Percentiles rank a stretch among this genome's conserved stretches.
These are phyloP conservation scores for Scutellaria minor DNA, from an alignment of 257 asterid species.

Conservation along the genomic window DNA sequence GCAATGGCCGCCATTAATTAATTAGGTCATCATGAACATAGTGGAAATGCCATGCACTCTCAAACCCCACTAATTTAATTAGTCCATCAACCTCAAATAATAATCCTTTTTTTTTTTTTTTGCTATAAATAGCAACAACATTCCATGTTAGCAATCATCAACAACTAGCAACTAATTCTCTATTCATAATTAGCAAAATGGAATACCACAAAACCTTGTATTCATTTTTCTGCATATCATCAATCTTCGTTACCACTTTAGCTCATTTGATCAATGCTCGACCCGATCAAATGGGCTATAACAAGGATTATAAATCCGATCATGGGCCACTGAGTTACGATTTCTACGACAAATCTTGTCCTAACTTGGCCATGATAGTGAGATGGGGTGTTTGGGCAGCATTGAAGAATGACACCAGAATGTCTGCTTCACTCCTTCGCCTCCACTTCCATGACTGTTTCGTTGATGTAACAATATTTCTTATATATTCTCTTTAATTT, in stretches of 20 bases:
- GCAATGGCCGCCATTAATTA: too few species aligned
- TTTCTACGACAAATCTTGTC: constrained; percentile 69
- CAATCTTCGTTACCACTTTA: constrained; percentile 9
- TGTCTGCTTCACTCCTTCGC: constrained; percentile 77
- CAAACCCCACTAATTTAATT: constrained; percentile 38
- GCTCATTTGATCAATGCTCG: constrained; percentile 32
- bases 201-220: constrained; percentile 36
- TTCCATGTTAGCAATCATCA: constrained; percentile 23
- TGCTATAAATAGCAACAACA: constrained; percentile 51
- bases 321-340: constrained; percentile 41
- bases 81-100: not conserved
- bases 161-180: not conserved
- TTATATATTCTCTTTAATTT: not conserved
- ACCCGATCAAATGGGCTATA: constrained; percentile 4
- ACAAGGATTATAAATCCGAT: constrained; percentile 25
- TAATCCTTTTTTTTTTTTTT: not conserved
- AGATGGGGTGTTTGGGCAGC: constrained; percentile 67
- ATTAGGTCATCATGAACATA: constrained; percentile 46
- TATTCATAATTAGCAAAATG: not conserved
- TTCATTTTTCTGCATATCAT: constrained; percentile 25
- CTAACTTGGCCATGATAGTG: constrained; percentile 51
- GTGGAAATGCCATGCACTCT: constrained; percentile 66
- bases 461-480: constrained; percentile 49
- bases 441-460: constrained; percentile 80
- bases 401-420: constrained; percentile 54